A percentile compares a stretch with the other conserved stretches of the same genome.
These are phyloP conservation scores for Botrytis porri DNA, from an alignment of 2,329 filamentous ascomycete genomes.

Conservation along the genomic window DNA sequence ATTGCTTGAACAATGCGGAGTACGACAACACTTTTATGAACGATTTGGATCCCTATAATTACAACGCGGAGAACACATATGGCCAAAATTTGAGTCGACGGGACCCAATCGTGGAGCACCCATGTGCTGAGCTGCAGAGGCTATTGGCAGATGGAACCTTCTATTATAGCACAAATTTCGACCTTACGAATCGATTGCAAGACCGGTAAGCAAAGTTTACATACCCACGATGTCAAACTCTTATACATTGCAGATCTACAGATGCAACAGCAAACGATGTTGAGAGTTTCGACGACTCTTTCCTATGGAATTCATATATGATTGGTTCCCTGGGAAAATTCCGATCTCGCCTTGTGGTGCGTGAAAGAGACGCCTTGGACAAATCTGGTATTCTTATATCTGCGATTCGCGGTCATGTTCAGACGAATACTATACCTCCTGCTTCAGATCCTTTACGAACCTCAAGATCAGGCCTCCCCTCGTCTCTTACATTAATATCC, in stretches of 20 bases:
- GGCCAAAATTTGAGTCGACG: constrained; percentile 57
- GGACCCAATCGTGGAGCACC: constrained; percentile 76
- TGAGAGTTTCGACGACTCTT: constrained; percentile 87
- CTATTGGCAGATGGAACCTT: constrained; percentile 90
- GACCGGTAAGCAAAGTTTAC: constrained; percentile 58
- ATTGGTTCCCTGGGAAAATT: constrained; percentile 90
- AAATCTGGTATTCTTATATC: constrained; percentile 84
- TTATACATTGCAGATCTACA: constrained; percentile 54
- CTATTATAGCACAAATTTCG: constrained; percentile 98
- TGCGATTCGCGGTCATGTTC: constrained; percentile 88
- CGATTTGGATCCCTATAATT: constrained; percentile 36
- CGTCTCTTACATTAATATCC: constrained; percentile 84
- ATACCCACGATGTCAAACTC: constrained; percentile 11
- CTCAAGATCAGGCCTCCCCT: constrained; percentile 68
- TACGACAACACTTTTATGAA: constrained; percentile 76
- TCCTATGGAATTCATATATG: constrained; percentile 99
- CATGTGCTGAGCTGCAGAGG: constrained; percentile 87
- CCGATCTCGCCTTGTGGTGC: constrained; percentile 71
- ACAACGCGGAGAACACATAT: constrained; percentile 40
- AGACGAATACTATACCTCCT: constrained; percentile 80
- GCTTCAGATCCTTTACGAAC: constrained; percentile 67
- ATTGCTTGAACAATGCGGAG: constrained; percentile 81
- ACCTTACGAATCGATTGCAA: constrained; percentile 89
- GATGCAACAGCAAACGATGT: constrained; percentile 81
- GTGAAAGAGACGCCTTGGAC: constrained; percentile 78